Percentiles rank a stretch among this genome's conserved stretches.
Conservation (phyloP, 2,329 filamentous ascomycete species). For the Microdochium trichocladiopsis region DNA sequence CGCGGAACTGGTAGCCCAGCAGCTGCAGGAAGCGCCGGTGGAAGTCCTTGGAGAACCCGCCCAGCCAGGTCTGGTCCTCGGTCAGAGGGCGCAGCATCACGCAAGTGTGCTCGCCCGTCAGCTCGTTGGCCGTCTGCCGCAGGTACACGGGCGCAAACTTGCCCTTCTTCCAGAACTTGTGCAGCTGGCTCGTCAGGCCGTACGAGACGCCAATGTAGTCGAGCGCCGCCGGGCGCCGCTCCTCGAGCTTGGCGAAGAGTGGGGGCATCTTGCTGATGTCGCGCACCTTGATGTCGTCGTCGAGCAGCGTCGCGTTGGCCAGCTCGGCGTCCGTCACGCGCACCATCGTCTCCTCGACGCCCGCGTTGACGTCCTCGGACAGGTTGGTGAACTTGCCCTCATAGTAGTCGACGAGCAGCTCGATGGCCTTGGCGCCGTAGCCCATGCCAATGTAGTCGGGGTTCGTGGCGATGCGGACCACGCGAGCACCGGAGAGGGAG, state of each 20-base stretch:
- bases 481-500: slow-evolving; percentile 79
- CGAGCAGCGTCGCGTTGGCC: slow-evolving; percentile 65
- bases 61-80: slow-evolving; percentile 76
- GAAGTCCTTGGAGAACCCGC: slow-evolving; percentile 87
- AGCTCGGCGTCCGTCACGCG: slow-evolving; percentile 80
- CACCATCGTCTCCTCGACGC: slow-evolving; percentile 58
- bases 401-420: slow-evolving; percentile 87
- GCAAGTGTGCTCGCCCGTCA: slow-evolving; percentile 95
- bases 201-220: slow-evolving; percentile 97
- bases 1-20: slow-evolving; percentile 85
- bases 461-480: slow-evolving; percentile 94
- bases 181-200: slow-evolving; percentile 77
- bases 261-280: slow-evolving; percentile 91
- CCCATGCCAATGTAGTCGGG: slow-evolving; percentile 91
- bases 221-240: slow-evolving; percentile 70
- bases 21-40: slow-evolving; percentile 87
- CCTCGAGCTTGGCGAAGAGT: slow-evolving; percentile 79
- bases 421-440: slow-evolving; percentile 82
- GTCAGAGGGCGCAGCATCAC: slow-evolving; percentile 87
- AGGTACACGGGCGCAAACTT: slow-evolving; percentile 87
- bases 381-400: slow-evolving; percentile 86
- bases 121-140: slow-evolving; percentile 88
- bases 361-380: slow-evolving; percentile 58
- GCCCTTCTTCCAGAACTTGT: slow-evolving; percentile 94
- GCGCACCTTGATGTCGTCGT: slow-evolving; percentile 83